These are phyloP conservation scores for Tripidium arundinaceum DNA, from an alignment of 202 grass and related monocot genomes.

Conservation along the genomic window DNA sequence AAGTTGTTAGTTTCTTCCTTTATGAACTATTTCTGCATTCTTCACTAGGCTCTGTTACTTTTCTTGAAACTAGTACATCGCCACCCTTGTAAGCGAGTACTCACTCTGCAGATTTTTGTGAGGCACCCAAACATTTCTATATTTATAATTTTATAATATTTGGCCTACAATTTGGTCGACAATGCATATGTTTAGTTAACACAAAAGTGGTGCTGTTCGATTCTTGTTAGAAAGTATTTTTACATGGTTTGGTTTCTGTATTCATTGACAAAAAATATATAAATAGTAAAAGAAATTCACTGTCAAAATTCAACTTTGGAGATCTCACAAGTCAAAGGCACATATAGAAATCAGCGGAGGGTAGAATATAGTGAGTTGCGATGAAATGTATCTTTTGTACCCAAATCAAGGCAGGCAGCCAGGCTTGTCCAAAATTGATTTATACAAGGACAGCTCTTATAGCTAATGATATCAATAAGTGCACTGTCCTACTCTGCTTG, in stretches of 20 bases:
- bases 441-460: neutral
- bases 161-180: neutral
- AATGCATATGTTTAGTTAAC: neutral
- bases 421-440: slow-evolving; percentile 5
- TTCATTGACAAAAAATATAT: neutral
- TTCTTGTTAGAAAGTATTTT: neutral
- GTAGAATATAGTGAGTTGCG: slow-evolving; percentile 3
- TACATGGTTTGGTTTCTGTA: neutral
- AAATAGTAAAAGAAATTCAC: neutral
- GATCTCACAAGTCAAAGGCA: too few species aligned
- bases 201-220: neutral
- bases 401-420: neutral
- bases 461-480: neutral
- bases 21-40: slow-evolving; percentile 4
- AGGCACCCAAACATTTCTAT: neutral
- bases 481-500: neutral
- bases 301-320: neutral
- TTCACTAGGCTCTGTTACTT: neutral
- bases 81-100: neutral
- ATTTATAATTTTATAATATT: neutral
- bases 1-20: slow-evolving; percentile 7
- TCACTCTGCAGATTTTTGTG: neutral
- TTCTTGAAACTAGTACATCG: neutral
- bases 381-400: neutral
- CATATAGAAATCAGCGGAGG: too few species aligned